Evolutionary conservation across 1,284 basidiomycete species (phyloP).

Genomic region (Rhodotorula sp.): DNA sequence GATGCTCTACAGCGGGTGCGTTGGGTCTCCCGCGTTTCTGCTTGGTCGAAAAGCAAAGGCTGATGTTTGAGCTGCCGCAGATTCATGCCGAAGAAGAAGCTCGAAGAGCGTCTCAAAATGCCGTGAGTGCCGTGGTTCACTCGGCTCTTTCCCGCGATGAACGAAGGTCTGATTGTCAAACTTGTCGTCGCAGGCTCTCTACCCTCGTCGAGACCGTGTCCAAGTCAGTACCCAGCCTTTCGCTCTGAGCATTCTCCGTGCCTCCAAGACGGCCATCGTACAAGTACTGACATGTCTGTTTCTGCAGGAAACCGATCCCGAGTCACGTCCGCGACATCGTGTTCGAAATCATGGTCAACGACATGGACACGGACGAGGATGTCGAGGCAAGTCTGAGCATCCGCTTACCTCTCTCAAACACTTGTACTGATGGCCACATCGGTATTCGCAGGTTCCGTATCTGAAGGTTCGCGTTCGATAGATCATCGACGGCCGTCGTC

Average conservation of each 20-base stretch:
- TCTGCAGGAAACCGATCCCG: conserved; percentile 72
- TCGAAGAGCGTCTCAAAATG: conserved; percentile 81
- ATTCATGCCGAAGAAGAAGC: conserved; percentile 88
- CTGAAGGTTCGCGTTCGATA: conserved; percentile 35
- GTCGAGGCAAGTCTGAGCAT: conserved; percentile 48
- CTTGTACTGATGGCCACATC: not conserved
- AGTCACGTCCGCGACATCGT: conserved; percentile 50
- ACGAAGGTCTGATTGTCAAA: not conserved
- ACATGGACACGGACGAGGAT: conserved; percentile 72
- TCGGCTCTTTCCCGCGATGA: not conserved
- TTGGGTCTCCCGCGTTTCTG: not conserved
- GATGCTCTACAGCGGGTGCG: conserved; percentile 11
- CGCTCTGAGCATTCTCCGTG: not conserved
- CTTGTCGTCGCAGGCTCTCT: conserved; percentile 60
- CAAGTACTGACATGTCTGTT: not conserved
- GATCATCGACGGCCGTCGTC: not conserved
- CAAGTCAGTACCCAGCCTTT: conserved; percentile 51
- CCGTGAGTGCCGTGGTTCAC: conserved; percentile 45
- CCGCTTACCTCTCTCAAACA: not conserved
- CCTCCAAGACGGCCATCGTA: not conserved
- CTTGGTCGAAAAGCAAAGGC: conserved; percentile 57
- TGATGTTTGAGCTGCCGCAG: conserved; percentile 98
- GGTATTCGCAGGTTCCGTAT: conserved; percentile 28
- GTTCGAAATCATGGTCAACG: conserved; percentile 88
- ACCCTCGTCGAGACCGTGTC: conserved; percentile 81